Base-by-base conservation (phyloP, 164 flowering plant genomes). In the Taxillus chinensis region DNA sequence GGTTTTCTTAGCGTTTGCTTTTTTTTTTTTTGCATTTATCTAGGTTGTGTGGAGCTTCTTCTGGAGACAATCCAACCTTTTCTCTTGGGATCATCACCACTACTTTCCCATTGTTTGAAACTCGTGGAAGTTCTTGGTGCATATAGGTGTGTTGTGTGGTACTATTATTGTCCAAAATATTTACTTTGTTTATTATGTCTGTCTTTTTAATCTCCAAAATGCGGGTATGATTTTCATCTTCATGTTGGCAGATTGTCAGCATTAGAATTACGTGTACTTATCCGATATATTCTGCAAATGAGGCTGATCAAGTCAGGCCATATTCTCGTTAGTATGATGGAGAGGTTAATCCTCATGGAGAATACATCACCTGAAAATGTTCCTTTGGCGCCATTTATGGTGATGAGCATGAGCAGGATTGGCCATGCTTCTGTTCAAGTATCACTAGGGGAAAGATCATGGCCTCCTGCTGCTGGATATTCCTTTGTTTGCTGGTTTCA, bases 381-480 rank as follows among this genome's bases (percentile, higher is more conserved):
- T 62, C 80, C 99, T 63, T 75, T 91, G 56, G 96, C 98, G 54
- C 99, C 99, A 13, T 95, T 83, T 77, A 74, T 91, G 5, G 96
- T 82, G 80, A 83, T 95, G 96, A 84, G 87, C 74, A 87, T 91
- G 95, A 87, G 90, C 72, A 95, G 86, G 75, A 63, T 75, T 63
- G 98, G 99, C 41, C 93, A 91, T 80, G 96, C 96, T 62, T 86
- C 89, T 67, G 69, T 95, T 68, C 96, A 89, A 76, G 99, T 91
- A 57, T 87, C 98, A 56, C 73, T 95, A 41, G 99, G 99, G 45
- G 98, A 91, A 72, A 84, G 99, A 79, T 87, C 95, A 59, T 95
- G 99, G 99, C 99, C 99, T 69, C 99, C 99, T 70, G 90, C 92
- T 74, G 97, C 99, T 77, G 99, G 99, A 58, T 95, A 95, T 81